Evolutionary conservation across 1,139 yeast genomes (phyloP).

Genomic region (Hansenula sp.): DNA sequence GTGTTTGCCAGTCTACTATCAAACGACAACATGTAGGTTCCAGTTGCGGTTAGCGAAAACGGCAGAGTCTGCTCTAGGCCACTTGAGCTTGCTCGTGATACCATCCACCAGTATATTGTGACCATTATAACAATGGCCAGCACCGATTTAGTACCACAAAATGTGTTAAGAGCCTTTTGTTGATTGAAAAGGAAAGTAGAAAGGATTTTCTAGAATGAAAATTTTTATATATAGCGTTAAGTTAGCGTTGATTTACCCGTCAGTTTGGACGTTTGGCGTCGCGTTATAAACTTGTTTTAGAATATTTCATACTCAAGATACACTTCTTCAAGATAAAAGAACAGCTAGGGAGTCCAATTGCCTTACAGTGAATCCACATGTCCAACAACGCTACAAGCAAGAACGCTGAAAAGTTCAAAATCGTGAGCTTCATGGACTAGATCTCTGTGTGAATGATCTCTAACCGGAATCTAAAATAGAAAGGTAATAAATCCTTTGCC

Average conservation of each 20-base stretch:
- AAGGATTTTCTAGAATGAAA: neutral
- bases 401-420: neutral
- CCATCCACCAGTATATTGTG: neutral
- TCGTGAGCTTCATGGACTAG: neutral
- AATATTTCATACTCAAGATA: too few relatives aligned
- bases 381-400: neutral
- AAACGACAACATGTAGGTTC: constrained; percentile 25
- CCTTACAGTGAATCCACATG: neutral
- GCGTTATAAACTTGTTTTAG: too few relatives aligned
- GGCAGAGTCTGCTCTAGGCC: constrained; percentile 18
- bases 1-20: constrained; percentile 26
- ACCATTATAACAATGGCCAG: neutral
- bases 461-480: neutral
- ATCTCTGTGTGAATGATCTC: neutral
- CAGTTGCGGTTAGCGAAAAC: constrained; percentile 29
- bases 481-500: constrained; percentile 4
- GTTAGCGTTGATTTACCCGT: too few relatives aligned
- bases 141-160: neutral
- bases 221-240: neutral
- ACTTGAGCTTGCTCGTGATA: constrained; percentile 9
- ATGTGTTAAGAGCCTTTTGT: constrained; percentile 1
- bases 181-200: neutral
- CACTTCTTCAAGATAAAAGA: too few relatives aligned
- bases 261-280: too few relatives aligned
- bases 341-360: too few relatives aligned